These are phyloP conservation scores for Ganoderma sinense DNA, from an alignment of 1,284 basidiomycete species.

Conservation along the genomic window DNA sequence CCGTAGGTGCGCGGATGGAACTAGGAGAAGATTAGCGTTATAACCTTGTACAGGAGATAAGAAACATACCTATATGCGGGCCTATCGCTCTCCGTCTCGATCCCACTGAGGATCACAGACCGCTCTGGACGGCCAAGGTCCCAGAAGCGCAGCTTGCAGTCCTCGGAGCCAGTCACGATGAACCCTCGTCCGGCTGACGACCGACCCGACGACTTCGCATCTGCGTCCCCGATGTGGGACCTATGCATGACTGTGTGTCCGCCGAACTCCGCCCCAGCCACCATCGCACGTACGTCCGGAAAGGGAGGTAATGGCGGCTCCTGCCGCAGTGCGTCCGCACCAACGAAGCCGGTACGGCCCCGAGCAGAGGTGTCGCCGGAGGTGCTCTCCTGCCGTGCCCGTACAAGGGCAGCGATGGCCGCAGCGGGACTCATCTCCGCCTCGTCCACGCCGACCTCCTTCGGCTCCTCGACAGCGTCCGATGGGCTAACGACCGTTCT, in stretches of 20 bases:
- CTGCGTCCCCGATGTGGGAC: constrained; percentile 61
- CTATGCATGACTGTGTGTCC: constrained; percentile 64
- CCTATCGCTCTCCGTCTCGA: constrained; percentile 72
- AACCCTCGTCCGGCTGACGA: constrained; percentile 61
- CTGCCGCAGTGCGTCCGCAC: constrained; percentile 33
- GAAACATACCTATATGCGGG: constrained; percentile 70
- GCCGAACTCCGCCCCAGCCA: constrained; percentile 77
- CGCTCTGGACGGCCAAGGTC: constrained; percentile 77
- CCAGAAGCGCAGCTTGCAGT: constrained; percentile 84
- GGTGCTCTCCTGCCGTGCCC: constrained; percentile 49
- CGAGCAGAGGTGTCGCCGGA: constrained; percentile 22
- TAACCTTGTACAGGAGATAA: background rate
- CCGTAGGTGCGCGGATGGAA: constrained; percentile 43
- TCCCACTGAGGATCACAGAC: constrained; percentile 76
- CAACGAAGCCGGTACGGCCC: constrained; percentile 29
- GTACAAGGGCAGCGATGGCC: constrained; percentile 68
- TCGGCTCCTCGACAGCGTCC: constrained; percentile 58
- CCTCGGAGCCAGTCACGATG: constrained; percentile 84
- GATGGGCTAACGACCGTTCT: constrained; percentile 47
- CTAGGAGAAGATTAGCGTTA: constrained; percentile 26
- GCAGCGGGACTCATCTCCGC: constrained; percentile 69
- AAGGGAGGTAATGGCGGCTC: constrained; percentile 53
- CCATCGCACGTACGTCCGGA: constrained; percentile 68
- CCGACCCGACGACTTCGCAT: constrained; percentile 47
- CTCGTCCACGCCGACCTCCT: constrained; percentile 56